A percentile compares a stretch with the other conserved stretches of the same genome.
Evolutionary conservation across 1,284 basidiomycete genomes (phyloP).

Genomic region (Tremellales sp.): DNA sequence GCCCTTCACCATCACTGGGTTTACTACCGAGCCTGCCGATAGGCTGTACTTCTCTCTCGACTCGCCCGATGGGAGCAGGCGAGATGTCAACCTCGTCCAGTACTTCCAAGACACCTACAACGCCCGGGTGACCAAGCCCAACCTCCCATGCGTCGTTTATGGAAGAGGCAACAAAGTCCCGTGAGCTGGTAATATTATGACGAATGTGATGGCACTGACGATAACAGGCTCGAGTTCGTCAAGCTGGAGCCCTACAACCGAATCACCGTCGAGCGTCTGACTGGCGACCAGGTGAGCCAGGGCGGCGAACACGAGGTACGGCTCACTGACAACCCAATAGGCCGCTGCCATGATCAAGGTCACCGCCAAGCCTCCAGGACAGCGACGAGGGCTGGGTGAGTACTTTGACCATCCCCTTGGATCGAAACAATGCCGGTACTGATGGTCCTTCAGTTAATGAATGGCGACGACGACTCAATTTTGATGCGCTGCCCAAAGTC

Average conservation of each 20-base stretch:
- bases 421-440: too few species aligned
- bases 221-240: slow-evolving; percentile 42
- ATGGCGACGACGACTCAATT: slow-evolving; percentile 42
- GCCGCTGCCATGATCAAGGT: slow-evolving; percentile 43
- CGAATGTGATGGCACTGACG: too few species aligned
- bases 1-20: slow-evolving; percentile 33
- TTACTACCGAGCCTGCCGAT: slow-evolving; percentile 32
- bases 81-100: slow-evolving; percentile 31
- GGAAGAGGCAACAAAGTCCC: slow-evolving; percentile 45
- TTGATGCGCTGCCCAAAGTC: slow-evolving; percentile 37
- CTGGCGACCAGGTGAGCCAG: slow-evolving; percentile 41
- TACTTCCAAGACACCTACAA: slow-evolving; percentile 47
- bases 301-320: slow-evolving; percentile 27
- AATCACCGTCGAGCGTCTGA: slow-evolving; percentile 25
- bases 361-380: slow-evolving; percentile 43
- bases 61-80: slow-evolving; percentile 34
- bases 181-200: too few species aligned
- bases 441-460: slow-evolving; percentile 22
- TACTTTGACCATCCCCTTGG: neutral
- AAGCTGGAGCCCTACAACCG: slow-evolving; percentile 40
- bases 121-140: slow-evolving; percentile 37
- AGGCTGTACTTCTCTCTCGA: slow-evolving; percentile 38
- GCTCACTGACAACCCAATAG: too few species aligned
- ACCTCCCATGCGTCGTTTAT: slow-evolving; percentile 44
- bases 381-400: slow-evolving; percentile 36